phyloP scores from a whole-genome alignment of 202 grass and related monocot species.

The Panicum hallii region DNA sequence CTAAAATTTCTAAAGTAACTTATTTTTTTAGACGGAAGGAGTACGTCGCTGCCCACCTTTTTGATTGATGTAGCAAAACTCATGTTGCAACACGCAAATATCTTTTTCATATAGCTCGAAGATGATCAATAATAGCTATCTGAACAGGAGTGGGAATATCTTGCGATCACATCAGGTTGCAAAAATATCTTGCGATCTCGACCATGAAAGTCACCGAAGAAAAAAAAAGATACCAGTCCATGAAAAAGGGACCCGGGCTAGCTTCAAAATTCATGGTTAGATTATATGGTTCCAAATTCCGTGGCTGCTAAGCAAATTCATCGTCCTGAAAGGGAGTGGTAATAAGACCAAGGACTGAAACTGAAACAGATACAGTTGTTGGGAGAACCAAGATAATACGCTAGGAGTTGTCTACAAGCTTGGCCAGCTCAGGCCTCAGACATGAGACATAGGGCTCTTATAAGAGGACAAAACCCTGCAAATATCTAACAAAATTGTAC shows the following conservation, averaged over 20 bases:
- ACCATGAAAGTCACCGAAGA: background rate
- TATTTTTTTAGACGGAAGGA: too few relatives aligned
- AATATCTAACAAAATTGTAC: background rate
- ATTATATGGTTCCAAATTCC: background rate
- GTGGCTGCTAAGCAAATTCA: background rate
- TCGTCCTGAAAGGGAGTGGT: slow-evolving; percentile 2
- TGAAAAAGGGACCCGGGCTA: background rate
- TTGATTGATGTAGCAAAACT: too few relatives aligned
- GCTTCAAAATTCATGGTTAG: background rate
- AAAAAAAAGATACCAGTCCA: background rate
- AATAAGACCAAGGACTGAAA: background rate
- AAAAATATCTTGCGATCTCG: slow-evolving; percentile 9
- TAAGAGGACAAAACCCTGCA: background rate
- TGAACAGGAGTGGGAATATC: too few relatives aligned
- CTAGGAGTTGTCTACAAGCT: slow-evolving; percentile 7
- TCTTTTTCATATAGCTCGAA: too few relatives aligned
- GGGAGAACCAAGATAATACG: background rate
- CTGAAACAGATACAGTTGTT: background rate
- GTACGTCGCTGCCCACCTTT: too few relatives aligned
- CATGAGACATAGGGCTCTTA: background rate
- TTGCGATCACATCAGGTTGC: background rate
- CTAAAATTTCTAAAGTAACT: too few relatives aligned
- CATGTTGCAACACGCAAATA: too few relatives aligned
- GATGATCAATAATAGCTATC: too few relatives aligned
- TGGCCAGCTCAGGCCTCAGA: background rate